Percentiles rank a stretch among this genome's conserved stretches.
Conservation (phyloP, 192 early-diverging fungal species). For the Backusella morwellensis region DNA sequence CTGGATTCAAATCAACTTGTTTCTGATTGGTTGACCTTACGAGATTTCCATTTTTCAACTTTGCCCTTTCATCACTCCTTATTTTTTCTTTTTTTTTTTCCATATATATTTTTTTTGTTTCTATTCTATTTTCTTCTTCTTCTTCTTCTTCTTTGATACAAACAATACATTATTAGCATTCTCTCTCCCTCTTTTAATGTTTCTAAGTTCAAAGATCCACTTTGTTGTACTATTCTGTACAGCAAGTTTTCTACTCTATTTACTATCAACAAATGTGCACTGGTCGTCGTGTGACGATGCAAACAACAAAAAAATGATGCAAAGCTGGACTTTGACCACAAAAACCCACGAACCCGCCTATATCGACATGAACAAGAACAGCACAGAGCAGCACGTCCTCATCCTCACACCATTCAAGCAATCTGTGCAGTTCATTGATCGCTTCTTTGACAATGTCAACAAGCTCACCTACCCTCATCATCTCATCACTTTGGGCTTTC, state of each 20-base stretch:
- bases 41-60: not conserved
- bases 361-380: not conserved
- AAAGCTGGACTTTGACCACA: not conserved
- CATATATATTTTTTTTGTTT: not conserved
- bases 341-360: not conserved
- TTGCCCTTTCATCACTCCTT: not conserved
- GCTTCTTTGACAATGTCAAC: conserved; percentile 59
- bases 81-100: not conserved
- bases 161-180: not conserved
- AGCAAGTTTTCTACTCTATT: not conserved
- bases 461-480: conserved; percentile 58
- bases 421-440: conserved; percentile 51
- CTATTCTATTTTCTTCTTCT: not conserved
- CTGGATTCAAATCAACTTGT: not conserved
- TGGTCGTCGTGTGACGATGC: not conserved
- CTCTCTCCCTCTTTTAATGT: not conserved
- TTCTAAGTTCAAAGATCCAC: not conserved
- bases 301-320: not conserved
- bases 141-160: not conserved
- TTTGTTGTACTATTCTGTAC: not conserved
- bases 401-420: conserved; percentile 70
- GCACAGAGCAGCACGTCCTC: conserved; percentile 34
- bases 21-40: not conserved
- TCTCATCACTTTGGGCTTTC: conserved; percentile 62
- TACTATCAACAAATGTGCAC: not conserved